Percentiles rank a stretch among this genome's conserved stretches.
phyloP scores from a whole-genome alignment of 2,329 filamentous ascomycete species.

The Aspergillus luchuensis region DNA sequence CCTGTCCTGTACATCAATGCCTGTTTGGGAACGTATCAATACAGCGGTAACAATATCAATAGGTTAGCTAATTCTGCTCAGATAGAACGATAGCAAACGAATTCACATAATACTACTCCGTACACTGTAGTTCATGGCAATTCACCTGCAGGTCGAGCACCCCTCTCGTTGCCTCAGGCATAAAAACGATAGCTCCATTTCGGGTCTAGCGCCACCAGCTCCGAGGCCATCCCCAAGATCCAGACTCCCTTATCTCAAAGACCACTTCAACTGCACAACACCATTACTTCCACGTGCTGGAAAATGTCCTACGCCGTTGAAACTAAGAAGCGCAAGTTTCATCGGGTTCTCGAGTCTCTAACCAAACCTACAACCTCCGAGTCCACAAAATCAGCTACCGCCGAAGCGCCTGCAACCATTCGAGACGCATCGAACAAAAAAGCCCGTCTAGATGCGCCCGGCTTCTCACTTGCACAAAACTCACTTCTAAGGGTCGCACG shows the following conservation, averaged over 20 bases:
- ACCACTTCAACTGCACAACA: neutral
- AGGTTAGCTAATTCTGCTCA: too few species aligned
- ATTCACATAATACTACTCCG: too few species aligned
- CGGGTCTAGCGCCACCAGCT: neutral
- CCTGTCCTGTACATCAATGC: too few species aligned
- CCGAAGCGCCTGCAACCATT: slow-evolving; percentile 24
- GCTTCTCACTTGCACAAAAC: slow-evolving; percentile 27
- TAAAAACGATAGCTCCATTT: neutral
- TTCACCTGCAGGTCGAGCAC: too few species aligned
- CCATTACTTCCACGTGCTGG: neutral
- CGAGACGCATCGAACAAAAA: slow-evolving; percentile 40
- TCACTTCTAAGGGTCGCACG: slow-evolving; percentile 32
- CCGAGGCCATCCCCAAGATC: neutral
- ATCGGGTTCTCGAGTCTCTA: slow-evolving; percentile 49
- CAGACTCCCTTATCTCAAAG: neutral
- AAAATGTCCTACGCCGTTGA: slow-evolving; percentile 49
- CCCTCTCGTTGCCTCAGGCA: neutral
- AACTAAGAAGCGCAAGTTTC: slow-evolving; percentile 52
- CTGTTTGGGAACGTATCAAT: too few species aligned
- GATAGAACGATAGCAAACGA: too few species aligned
- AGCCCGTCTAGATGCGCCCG: slow-evolving; percentile 31
- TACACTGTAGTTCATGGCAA: too few species aligned
- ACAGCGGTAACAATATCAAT: too few species aligned
- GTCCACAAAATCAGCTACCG: slow-evolving; percentile 17
- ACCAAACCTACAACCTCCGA: slow-evolving; percentile 36